A percentile compares a stretch with the other conserved stretches of the same genome.
phyloP scores from a whole-genome alignment of 192 early-diverging fungal genomes.

The Paraglomus brasilianum region DNA sequence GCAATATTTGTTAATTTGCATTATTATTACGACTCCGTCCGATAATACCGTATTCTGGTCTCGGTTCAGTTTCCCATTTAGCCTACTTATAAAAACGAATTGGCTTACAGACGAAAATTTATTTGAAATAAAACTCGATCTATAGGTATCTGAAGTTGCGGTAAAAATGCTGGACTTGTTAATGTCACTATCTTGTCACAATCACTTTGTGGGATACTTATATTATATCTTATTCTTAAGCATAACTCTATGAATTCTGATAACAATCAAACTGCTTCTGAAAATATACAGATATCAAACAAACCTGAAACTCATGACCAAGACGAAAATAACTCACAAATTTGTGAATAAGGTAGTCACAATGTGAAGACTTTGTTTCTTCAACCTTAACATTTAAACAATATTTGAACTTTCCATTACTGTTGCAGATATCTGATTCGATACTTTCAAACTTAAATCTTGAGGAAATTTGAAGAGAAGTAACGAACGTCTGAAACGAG shows the following conservation, averaged over 20 bases:
- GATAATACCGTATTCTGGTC: too few species aligned
- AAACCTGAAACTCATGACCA: constrained; percentile 26
- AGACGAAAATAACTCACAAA: constrained; percentile 3
- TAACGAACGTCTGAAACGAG: constrained; percentile 15
- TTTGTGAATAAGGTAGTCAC: constrained; percentile 21
- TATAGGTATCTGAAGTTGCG: constrained; percentile 26
- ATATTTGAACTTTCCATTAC: constrained; percentile 15
- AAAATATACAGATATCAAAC: constrained; percentile 18
- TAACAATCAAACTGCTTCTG: constrained; percentile 9
- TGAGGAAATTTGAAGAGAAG: constrained; percentile 15
- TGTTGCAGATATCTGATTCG: constrained; percentile 11
- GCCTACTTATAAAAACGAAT: constrained; percentile 22
- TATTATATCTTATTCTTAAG: constrained; percentile 8
- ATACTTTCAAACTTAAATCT: constrained; percentile 19
- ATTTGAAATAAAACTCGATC: constrained; percentile 20
- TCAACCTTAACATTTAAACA: not conserved
- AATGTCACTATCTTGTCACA: constrained; percentile 14
- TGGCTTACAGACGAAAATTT: constrained; percentile 14
- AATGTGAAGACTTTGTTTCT: constrained; percentile 6
- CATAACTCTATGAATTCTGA: constrained; percentile 17
- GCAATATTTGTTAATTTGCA: constrained; percentile 18
- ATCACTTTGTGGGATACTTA: constrained; percentile 7
- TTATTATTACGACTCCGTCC: too few species aligned
- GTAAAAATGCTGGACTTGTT: constrained; percentile 13
- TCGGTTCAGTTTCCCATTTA: too few species aligned